A percentile compares a stretch with the other conserved stretches of the same genome.
Evolutionary conservation across 768 basidiomycete genomes (phyloP).

Genomic region (Pholiota molesta): DNA sequence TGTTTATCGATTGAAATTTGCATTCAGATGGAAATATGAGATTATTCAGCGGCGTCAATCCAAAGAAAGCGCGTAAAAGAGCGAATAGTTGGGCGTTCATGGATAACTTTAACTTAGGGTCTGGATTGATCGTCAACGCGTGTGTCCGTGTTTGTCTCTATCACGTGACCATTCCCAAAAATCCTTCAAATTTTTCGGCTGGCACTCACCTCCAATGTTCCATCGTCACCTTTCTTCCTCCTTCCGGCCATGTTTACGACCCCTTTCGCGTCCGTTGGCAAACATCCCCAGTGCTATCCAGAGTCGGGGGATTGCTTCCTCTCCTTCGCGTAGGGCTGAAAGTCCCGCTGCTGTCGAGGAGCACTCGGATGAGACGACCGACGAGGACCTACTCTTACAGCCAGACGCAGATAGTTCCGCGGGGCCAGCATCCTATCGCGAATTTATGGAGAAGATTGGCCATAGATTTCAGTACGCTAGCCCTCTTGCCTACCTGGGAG

Average conservation of each 20-base stretch:
- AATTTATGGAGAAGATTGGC: conserved; percentile 48
- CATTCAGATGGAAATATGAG: conserved; percentile 44
- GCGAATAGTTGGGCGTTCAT: conserved; percentile 40
- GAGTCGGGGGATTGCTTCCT: conserved; percentile 29
- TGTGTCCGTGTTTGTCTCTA: conserved; percentile 7
- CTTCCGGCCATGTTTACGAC: conserved; percentile 32
- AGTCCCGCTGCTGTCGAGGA: conserved; percentile 22
- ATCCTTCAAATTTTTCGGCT: conserved; percentile 35
- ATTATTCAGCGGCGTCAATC: conserved; percentile 47
- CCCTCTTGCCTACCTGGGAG: conserved; percentile 67
- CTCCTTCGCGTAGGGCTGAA: conserved; percentile 24
- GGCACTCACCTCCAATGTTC: conserved; percentile 32
- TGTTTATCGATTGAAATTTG: conserved; percentile 45
- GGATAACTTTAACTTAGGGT: too few species aligned
- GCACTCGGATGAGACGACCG: conserved; percentile 4
- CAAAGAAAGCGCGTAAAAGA: conserved; percentile 54
- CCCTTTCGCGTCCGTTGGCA: conserved; percentile 20
- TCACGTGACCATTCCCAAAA: conserved; percentile 33
- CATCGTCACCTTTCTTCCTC: conserved; percentile 34
- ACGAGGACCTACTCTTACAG: conserved; percentile 11
- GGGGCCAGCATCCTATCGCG: conserved; percentile 33
- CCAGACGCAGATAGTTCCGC: conserved; percentile 12
- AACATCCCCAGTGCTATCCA: conserved; percentile 19
- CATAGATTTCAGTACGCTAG: conserved; percentile 43
- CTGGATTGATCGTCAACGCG: conserved; percentile 1